Percentiles rank a stretch among this genome's conserved stretches.
Conservation (phyloP, 2,329 filamentous ascomycete species). For the Cladobotryum protrusum region DNA sequence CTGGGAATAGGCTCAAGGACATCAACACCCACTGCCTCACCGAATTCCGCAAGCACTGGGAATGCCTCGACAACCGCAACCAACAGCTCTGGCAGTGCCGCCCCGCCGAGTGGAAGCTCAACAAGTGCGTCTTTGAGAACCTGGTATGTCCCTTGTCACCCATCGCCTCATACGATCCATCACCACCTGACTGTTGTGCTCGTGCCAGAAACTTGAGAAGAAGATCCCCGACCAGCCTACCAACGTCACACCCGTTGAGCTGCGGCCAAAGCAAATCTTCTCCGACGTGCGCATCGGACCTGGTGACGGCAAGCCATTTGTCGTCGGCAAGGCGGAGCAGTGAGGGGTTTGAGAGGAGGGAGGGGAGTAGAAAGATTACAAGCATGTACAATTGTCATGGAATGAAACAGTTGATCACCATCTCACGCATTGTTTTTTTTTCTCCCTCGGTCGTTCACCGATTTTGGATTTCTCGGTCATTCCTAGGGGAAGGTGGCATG, state of each 20-base stretch:
- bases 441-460: too few relatives aligned
- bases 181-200: not conserved
- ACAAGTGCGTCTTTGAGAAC: constrained; percentile 94
- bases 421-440: not conserved
- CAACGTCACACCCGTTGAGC: constrained; percentile 66
- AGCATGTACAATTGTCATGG: constrained; percentile 27
- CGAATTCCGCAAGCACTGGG: constrained; percentile 90
- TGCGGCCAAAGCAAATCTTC: constrained; percentile 59
- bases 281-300: constrained; percentile 45
- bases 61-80: constrained; percentile 95
- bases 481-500: too few relatives aligned
- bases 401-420: constrained; percentile 17
- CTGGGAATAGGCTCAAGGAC: constrained; percentile 68
- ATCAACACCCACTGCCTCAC: constrained; percentile 91
- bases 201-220: constrained; percentile 70
- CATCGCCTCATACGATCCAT: not conserved
- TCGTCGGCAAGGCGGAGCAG: constrained; percentile 29
- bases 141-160: constrained; percentile 55
- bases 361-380: constrained; percentile 10
- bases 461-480: too few relatives aligned
- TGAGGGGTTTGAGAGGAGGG: constrained; percentile 18
- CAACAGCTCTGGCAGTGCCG: constrained; percentile 97
- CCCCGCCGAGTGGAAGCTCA: constrained; percentile 78
- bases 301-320: constrained; percentile 38
- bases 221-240: constrained; percentile 67